Evolutionary conservation across 805 yeast genomes (phyloP), one percentile per base, ranked within the genome.

Genomic region (Danielozyma ontarioensis): DNA sequence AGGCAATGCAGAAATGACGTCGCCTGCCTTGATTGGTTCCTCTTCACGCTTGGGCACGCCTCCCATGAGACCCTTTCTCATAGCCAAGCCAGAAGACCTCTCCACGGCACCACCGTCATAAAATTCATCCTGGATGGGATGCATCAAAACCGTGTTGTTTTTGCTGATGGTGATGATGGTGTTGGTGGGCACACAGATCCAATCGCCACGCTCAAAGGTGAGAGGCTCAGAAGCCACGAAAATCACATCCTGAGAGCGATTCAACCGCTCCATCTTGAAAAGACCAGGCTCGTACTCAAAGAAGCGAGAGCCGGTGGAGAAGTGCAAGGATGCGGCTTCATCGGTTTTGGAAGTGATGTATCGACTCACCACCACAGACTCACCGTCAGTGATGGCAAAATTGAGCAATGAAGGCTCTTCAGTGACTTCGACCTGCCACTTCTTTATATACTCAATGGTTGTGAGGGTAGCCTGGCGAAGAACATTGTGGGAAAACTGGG

Each of bases 131-230:
- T 72, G 64, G 27, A 93, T 84, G 2, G 98, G 98, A 54, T 89
- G 95, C 62, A 93, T 63, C 30, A 93, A 64, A 3, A 93, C 93
- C 1, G 95, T 86, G 55, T 89, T 95, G 35, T 57, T 58, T 35
- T 78, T 80, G 42, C 78, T 80, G 38, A 93, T 78, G 0, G 96
- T 84, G 12, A 93, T 57, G 1, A 82, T 65, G 3, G 97, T 83
- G 55, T 93, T 93, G 1, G 97, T 83, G 2, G 97, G 97, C 1
- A 93, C 94, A 3, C 96, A 81, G 32, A 90, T 84, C 98, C 98
- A 93, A 59, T 93, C 98, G 25, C 89, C 90, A 35, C 98, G 67
- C 62, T 93, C 97, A 57, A 93, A 93, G 0, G 98, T 93, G 36
- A 93, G 68, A 0, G 98, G 98, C 53, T 93, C 98, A 13, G 95